Base-by-base conservation (phyloP, 768 basidiomycete species). In the Crepidotus variabilis region DNA sequence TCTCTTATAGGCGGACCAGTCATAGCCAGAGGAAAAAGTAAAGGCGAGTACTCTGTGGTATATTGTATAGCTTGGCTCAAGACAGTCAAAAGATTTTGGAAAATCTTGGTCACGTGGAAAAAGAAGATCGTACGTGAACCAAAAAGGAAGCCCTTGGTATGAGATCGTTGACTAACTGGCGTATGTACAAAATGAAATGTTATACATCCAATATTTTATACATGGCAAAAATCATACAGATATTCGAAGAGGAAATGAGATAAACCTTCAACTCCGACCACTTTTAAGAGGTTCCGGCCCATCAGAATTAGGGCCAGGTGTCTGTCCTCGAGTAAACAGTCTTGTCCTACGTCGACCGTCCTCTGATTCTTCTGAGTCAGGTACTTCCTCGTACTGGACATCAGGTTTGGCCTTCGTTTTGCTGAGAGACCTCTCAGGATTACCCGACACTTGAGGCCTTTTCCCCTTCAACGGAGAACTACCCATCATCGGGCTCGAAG, bases 1-100 rank as follows among this genome's bases (percentile, higher is more conserved):
- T 71, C 68, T 54, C 71, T 72, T 55, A 66, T 60, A 16, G 60
- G 61, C 16, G 63, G 64, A 6, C 64, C 61, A 35, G 58, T 46
- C 66, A 67, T 67, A 3, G 51, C 35, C 4, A 21, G 5, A 11
- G 18, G 39, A 20, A 20, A 3, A 20, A 5, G 18, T 43, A 20
- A 43, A 43, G 13, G 39, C 2, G 13, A 20, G 11, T 36, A 16
- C 35, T 36, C 16, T 36, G 16, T 8, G 8, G 8, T 8, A 36
- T 8, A 16, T 16, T 36, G 35, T 36, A n/a, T n/a, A n/a, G n/a
- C n/a, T n/a, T n/a, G n/a, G n/a, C n/a, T n/a, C n/a, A n/a, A n/a
- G n/a, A n/a, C n/a, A n/a, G n/a, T n/a, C n/a, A n/a, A n/a, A n/a
- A n/a, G n/a, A n/a, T n/a, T n/a, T n/a, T n/a, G n/a, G n/a, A 36